Evolutionary conservation across 2,329 filamentous ascomycete genomes (phyloP).

Genomic region (Epichloe aotearoae): DNA sequence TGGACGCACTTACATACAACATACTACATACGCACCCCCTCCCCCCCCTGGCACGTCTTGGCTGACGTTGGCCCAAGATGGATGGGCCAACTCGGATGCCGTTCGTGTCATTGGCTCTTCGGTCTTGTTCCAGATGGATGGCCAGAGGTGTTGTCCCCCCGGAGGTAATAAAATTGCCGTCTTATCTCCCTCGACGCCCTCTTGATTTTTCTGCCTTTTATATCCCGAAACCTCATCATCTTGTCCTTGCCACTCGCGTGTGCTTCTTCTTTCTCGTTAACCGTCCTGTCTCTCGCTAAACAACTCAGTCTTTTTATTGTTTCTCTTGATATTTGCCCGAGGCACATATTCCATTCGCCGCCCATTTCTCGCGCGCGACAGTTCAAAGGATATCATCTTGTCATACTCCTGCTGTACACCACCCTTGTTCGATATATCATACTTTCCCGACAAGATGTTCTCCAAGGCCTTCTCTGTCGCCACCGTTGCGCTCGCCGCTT

Average conservation of each 20-base stretch:
- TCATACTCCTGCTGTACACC: background rate
- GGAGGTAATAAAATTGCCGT: conserved; percentile 1
- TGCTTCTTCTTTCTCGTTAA: background rate
- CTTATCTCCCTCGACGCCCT: background rate
- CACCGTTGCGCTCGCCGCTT: conserved; percentile 35
- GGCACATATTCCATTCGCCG: background rate
- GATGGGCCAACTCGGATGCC: background rate
- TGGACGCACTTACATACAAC: background rate
- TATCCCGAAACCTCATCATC: background rate
- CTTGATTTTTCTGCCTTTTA: background rate
- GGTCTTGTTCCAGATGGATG: background rate
- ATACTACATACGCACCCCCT: background rate
- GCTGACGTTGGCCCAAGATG: background rate
- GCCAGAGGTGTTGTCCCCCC: background rate
- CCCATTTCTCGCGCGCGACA: background rate
- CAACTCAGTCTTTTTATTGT: background rate
- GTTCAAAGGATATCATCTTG: background rate
- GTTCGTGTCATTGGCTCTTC: conserved; percentile 1
- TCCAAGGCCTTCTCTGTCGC: conserved; percentile 32
- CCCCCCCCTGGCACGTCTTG: background rate
- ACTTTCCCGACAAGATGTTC: conserved; percentile 20
- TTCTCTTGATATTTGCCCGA: background rate
- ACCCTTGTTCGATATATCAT: background rate
- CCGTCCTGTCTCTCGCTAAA: conserved; percentile 2
- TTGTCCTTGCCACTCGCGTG: background rate